Conservation (phyloP, 2,329 filamentous ascomycete species). For the Leptographium lundbergii region DNA sequence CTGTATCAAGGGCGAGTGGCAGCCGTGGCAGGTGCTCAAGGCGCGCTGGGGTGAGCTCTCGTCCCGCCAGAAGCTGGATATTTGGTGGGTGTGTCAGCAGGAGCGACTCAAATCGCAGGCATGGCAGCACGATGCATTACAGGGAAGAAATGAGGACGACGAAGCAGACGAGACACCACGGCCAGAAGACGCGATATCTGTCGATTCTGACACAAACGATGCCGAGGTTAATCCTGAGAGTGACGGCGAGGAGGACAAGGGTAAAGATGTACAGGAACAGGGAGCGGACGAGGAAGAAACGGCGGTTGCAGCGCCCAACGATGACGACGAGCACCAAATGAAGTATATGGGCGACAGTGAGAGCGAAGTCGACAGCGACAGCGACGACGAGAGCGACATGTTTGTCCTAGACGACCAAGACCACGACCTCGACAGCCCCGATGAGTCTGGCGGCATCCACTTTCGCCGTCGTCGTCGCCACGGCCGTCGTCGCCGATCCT, state of each 20-base stretch:
- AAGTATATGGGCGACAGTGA: too few species aligned
- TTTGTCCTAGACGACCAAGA: conserved; percentile 1
- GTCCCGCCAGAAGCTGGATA: conserved; percentile 22
- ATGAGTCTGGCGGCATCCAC: background rate
- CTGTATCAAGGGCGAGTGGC: conserved; percentile 24
- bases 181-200: background rate
- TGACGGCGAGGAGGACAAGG: background rate
- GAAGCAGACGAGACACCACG: conserved; percentile 17
- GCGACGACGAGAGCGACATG: background rate
- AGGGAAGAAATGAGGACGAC: conserved; percentile 3
- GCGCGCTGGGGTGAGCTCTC: conserved; percentile 27
- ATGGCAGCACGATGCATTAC: conserved; percentile 3
- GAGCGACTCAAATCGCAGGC: conserved; percentile 13
- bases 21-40: conserved; percentile 31
- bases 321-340: conserved; percentile 9
- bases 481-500: background rate
- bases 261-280: background rate
- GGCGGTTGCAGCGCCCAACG: background rate
- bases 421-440: background rate
- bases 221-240: background rate
- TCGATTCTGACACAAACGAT: background rate
- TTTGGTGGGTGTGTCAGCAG: conserved; percentile 20
- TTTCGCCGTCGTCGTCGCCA: background rate
- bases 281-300: background rate
- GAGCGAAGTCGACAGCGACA: conserved; percentile 6